Percentiles rank a stretch among this genome's conserved stretches.
These are phyloP conservation scores for Telfairia occidentalis DNA, from an alignment of 331 rosid species.

Conservation along the genomic window DNA sequence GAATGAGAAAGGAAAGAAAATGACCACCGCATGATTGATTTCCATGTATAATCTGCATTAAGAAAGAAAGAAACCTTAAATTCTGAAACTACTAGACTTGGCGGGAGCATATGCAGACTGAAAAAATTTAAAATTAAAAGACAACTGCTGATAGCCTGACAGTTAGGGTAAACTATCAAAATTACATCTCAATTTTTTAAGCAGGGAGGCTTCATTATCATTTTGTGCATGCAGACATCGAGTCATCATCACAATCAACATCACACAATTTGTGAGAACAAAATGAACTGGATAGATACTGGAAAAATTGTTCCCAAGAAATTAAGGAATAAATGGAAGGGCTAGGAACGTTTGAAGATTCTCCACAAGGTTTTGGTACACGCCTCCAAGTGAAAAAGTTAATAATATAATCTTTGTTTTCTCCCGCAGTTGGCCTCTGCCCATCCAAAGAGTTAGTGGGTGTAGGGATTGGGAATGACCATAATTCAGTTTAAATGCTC, in stretches of 20 bases:
- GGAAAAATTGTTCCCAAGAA: background rate
- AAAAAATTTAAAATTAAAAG: background rate
- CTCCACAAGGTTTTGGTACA: background rate
- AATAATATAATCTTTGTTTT: background rate
- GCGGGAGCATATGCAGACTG: background rate
- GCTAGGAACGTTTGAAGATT: background rate
- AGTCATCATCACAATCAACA: background rate
- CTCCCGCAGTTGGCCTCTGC: background rate
- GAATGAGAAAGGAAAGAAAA: slow-evolving; percentile 54
- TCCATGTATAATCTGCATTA: slow-evolving; percentile 81
- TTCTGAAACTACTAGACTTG: background rate
- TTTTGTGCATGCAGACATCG: background rate
- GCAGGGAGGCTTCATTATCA: background rate
- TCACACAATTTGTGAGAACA: background rate
- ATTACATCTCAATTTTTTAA: background rate
- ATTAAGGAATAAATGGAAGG: background rate
- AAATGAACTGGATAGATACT: background rate
- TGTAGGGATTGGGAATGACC: background rate
- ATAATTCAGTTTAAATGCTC: background rate
- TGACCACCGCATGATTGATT: slow-evolving; percentile 72
- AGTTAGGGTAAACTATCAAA: background rate
- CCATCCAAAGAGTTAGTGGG: background rate
- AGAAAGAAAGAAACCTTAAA: slow-evolving; percentile 13
- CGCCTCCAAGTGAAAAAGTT: background rate
- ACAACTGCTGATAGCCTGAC: background rate